Evolutionary conservation across 768 basidiomycete species (phyloP).

Genomic region (Amanita fuliginea): DNA sequence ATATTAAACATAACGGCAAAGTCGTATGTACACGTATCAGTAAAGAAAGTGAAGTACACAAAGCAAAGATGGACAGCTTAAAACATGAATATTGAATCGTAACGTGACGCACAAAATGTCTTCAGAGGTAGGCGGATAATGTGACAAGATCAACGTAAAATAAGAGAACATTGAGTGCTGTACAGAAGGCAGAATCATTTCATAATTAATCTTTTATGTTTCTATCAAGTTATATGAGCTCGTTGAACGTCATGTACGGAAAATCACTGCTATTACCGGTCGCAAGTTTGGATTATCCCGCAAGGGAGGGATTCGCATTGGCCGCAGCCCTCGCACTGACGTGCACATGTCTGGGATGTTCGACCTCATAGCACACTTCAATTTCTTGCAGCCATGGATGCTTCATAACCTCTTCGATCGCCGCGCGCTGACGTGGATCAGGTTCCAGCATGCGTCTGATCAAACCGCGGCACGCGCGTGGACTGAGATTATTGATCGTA

Average conservation of each 20-base stretch:
- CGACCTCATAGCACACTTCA: conserved; percentile 67
- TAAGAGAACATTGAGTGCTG: neutral
- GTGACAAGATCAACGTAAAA: conserved; percentile 5
- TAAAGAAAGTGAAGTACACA: neutral
- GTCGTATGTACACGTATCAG: neutral
- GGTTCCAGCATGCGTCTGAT: conserved; percentile 95
- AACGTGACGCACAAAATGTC: neutral
- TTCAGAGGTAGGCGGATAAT: neutral
- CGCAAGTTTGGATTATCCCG: neutral
- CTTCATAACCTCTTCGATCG: conserved; percentile 72
- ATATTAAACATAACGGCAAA: too few relatives aligned
- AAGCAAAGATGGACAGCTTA: neutral
- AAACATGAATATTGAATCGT: neutral
- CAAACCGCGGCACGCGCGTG: conserved; percentile 71
- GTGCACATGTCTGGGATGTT: conserved; percentile 63
- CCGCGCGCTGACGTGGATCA: conserved; percentile 63
- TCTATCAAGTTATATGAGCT: neutral
- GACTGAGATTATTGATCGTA: conserved; percentile 84
- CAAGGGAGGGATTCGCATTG: neutral
- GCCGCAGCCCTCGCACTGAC: conserved; percentile 52
- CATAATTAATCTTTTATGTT: neutral
- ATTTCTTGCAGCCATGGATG: conserved; percentile 75
- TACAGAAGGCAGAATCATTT: neutral
- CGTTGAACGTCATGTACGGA: neutral
- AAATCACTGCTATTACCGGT: neutral